Percentiles rank a stretch among this genome's conserved stretches.
These are phyloP conservation scores for Eimeria necatrix DNA, from an alignment of 169 alveolate species.

Conservation along the genomic window DNA sequence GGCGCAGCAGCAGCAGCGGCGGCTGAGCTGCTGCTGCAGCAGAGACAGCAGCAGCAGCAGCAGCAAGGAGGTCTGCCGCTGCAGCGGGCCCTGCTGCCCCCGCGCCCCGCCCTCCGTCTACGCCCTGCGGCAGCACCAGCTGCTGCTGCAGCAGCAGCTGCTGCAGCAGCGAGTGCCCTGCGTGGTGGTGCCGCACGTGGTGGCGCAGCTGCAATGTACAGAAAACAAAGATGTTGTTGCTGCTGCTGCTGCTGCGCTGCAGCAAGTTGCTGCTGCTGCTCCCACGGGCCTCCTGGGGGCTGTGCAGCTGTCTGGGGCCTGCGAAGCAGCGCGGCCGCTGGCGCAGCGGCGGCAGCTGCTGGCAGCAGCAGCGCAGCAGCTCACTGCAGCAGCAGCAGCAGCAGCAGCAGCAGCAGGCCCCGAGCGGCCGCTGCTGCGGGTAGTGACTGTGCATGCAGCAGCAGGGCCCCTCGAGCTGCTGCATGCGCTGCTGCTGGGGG, in stretches of 20 bases:
- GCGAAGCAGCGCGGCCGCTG: constrained; percentile 26
- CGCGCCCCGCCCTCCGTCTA: neutral
- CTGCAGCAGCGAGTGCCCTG: neutral
- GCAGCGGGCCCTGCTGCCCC: constrained; percentile 35
- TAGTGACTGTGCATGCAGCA: constrained; percentile 12
- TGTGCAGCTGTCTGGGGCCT: constrained; percentile 5
- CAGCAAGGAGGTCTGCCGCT: neutral
- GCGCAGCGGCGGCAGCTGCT: constrained; percentile 11
- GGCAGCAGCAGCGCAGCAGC: constrained; percentile 41
- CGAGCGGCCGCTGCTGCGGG: constrained; percentile 41
- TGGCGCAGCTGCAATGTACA: constrained; percentile 44
- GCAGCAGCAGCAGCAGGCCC: constrained; percentile 41
- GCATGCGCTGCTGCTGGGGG: constrained; percentile 62
- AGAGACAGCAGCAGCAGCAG: constrained; percentile 21
- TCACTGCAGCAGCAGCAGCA: constrained; percentile 32
- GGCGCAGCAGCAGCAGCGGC: constrained; percentile 52
- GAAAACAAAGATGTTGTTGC: neutral
- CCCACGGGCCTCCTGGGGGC: constrained; percentile 4
- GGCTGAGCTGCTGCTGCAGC: constrained; percentile 16
- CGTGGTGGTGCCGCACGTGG: neutral
- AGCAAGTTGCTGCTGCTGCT: constrained; percentile 1
- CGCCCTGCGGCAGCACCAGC: neutral
- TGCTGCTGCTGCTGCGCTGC: constrained; percentile 54
- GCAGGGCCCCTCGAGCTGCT: constrained; percentile 52
- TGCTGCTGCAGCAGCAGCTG: constrained; percentile 27